phyloP scores from a whole-genome alignment of 148 eudicot species.

The Silene uniflora region DNA sequence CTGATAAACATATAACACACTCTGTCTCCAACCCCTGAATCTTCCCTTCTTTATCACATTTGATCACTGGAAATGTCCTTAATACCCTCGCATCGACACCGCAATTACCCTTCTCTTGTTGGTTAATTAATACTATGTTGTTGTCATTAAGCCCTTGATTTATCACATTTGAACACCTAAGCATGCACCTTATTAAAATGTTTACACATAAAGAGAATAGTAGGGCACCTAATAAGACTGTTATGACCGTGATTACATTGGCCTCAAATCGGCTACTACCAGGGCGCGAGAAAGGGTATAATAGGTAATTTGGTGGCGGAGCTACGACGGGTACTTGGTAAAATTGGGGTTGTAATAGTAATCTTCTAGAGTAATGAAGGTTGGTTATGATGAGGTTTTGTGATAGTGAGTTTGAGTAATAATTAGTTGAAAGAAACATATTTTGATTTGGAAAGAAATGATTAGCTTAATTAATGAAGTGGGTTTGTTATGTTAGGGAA shows the following conservation, averaged over 20 bases:
- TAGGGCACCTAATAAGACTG: constrained; percentile 28
- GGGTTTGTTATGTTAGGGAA: neutral
- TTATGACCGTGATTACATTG: constrained; percentile 24
- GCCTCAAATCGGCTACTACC: constrained; percentile 15
- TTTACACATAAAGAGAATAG: constrained; percentile 27
- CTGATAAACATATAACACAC: constrained; percentile 79
- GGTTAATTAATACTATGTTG: constrained; percentile 18
- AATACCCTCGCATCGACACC: constrained; percentile 55
- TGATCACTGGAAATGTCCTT: constrained; percentile 53
- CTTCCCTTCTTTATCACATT: constrained; percentile 40
- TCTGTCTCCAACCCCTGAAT: constrained; percentile 55
- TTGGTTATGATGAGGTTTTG: constrained; percentile 12
- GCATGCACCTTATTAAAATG: constrained; percentile 26
- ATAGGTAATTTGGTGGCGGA: constrained; percentile 21
- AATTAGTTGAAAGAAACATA: constrained; percentile 12
- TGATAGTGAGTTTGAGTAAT: constrained; percentile 8
- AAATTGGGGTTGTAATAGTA: constrained; percentile 21
- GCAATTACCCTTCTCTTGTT: neutral
- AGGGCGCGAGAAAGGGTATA: constrained; percentile 13
- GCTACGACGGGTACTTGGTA: constrained; percentile 20
- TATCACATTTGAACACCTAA: constrained; percentile 26
- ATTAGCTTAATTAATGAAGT: constrained; percentile 6
- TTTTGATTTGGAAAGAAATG: neutral
- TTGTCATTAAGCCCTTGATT: constrained; percentile 20
- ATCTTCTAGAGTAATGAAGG: constrained; percentile 25